phyloP scores from a whole-genome alignment of 768 basidiomycete species.

The Lactarius deliciosus region DNA sequence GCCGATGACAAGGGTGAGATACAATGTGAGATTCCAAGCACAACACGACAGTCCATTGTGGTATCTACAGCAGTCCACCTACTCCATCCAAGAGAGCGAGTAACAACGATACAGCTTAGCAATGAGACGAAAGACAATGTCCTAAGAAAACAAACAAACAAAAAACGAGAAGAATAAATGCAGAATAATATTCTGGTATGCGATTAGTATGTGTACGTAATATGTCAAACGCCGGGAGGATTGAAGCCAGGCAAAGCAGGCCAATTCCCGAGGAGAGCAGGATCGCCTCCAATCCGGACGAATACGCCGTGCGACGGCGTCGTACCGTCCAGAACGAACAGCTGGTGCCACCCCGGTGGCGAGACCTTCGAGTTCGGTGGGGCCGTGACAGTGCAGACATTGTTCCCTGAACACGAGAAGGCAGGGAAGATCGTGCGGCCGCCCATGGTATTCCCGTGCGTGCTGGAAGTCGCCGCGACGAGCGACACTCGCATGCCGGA shows the following conservation, averaged over 20 bases:
- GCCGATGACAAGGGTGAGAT: too few relatives aligned
- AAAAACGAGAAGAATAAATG: not conserved
- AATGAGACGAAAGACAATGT: not conserved
- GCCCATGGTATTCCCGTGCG: conserved; percentile 76
- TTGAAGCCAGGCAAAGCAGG: conserved; percentile 68
- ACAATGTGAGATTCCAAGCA: not conserved
- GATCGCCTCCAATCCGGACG: not conserved
- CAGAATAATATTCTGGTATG: not conserved
- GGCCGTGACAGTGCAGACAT: conserved; percentile 71
- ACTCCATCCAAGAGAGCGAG: not conserved
- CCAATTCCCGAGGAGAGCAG: conserved; percentile 60
- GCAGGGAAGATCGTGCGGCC: conserved; percentile 69
- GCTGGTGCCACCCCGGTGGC: conserved; percentile 41
- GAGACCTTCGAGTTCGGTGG: conserved; percentile 66
- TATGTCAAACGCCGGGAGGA: conserved; percentile 51
- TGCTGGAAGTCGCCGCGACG: conserved; percentile 70
- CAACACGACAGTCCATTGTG: not conserved
- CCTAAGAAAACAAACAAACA: too few relatives aligned
- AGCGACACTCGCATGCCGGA: conserved; percentile 59
- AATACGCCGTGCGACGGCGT: not conserved
- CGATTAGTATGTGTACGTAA: not conserved
- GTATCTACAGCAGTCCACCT: not conserved
- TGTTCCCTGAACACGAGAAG: conserved; percentile 60
- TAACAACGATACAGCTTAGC: not conserved
- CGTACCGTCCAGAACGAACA: not conserved